phyloP scores from a whole-genome alignment of 1,139 yeast species.

The Suhomyces chickasaworum region DNA sequence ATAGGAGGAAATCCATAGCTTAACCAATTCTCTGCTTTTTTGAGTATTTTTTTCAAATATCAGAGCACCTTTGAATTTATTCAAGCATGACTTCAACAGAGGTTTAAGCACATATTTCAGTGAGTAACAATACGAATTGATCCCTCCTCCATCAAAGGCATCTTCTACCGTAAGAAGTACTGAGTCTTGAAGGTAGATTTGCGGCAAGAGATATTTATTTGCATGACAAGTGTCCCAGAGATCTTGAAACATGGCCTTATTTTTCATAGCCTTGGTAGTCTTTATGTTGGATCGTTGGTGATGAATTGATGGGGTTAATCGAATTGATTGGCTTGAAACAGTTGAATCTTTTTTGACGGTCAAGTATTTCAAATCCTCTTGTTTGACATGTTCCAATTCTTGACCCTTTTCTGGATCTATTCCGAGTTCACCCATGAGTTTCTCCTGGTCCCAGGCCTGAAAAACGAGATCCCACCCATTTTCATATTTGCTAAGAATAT shows the following conservation, averaged over 20 bases:
- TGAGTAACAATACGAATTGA: constrained; percentile 14
- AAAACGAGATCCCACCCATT: constrained; percentile 30
- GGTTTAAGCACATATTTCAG: constrained; percentile 22
- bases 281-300: too few species aligned
- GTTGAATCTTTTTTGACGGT: neutral
- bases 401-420: neutral
- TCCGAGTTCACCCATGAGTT: neutral
- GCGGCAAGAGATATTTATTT: constrained; percentile 26
- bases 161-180: constrained; percentile 6
- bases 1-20: constrained; percentile 26
- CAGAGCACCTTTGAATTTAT: constrained; percentile 18
- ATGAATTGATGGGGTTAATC: too few species aligned
- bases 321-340: neutral
- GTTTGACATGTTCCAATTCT: neutral
- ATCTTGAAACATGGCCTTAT: constrained; percentile 1
- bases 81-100: constrained; percentile 22
- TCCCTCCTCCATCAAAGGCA: constrained; percentile 2
- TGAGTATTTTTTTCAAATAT: constrained; percentile 15
- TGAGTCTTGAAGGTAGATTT: constrained; percentile 18
- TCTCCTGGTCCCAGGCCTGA: constrained; percentile 17
- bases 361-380: neutral
- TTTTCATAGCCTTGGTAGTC: neutral
- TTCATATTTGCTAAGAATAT: constrained; percentile 17
- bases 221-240: constrained; percentile 25
- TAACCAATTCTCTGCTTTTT: constrained; percentile 23